Percentiles rank a stretch among this genome's conserved stretches.
Evolutionary conservation across 352 stramenopile genomes (phyloP).

Genomic region (Phytophthora multivora): DNA sequence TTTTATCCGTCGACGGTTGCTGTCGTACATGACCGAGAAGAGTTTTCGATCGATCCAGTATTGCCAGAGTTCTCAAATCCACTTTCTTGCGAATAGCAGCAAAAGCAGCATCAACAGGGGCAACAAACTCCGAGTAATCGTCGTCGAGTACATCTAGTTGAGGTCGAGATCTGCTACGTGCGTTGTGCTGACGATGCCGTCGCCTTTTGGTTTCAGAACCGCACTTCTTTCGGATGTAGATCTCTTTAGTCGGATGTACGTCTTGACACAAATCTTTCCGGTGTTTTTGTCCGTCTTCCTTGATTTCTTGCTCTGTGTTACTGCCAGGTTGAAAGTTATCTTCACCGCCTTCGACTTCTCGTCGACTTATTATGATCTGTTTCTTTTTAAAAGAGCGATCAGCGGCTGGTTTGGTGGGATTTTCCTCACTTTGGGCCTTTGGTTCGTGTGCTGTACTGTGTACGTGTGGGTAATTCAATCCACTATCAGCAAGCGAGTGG

Average conservation of each 20-base stretch:
- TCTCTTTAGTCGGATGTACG: too few relatives aligned
- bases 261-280: background rate
- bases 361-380: constrained; percentile 22
- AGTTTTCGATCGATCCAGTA: constrained; percentile 52
- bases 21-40: constrained; percentile 43
- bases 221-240: background rate
- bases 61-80: constrained; percentile 54
- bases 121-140: constrained; percentile 17
- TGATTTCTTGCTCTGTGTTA: constrained; percentile 3
- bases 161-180: background rate
- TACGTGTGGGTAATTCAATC: constrained; percentile 66
- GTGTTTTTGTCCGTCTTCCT: background rate
- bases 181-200: constrained; percentile 12
- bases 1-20: constrained; percentile 3
- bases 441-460: constrained; percentile 16
- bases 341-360: constrained; percentile 21
- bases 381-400: constrained; percentile 16
- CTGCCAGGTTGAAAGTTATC: background rate
- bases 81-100: constrained; percentile 48
- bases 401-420: background rate
- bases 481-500: constrained; percentile 67
- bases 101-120: constrained; percentile 42
- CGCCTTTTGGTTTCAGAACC: constrained; percentile 1
- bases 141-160: constrained; percentile 3
- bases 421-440: background rate